Base-by-base conservation (phyloP, 768 basidiomycete species). In the Solioccasus polychromus region DNA sequence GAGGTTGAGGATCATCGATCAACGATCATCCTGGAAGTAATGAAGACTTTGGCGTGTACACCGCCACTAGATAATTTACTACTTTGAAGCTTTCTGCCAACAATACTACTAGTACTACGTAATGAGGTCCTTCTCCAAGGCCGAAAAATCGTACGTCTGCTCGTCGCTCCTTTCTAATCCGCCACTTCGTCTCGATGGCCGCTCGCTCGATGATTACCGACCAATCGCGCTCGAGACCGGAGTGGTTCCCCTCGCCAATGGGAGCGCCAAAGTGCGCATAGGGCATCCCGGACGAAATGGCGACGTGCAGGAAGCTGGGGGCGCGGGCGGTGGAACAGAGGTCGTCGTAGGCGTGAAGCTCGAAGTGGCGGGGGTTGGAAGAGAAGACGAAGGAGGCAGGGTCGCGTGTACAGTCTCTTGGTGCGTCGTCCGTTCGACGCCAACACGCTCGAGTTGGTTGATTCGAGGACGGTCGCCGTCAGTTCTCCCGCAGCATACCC, bases 401-500 rank as follows among this genome's bases (percentile, higher is more conserved):
- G 62, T 93, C 12, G 69, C 73, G 1, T 88, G 86, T 61, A 73
- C 74, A 8, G 89, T 92, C 19, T 78, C 80, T 50, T 92, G 90
- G 90, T 92, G 66, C 54, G 83, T 73, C 17, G 35, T 35, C 30
- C n/a, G 39, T 29, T 25, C n/a, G 12, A 14, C 37, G 47, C 30
- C 32, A 46, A 17, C 48, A 22, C 28, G 25, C 40, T 37, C 44
- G 54, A 12, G 6, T 0, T 30, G 19, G 28, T 17, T 14, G 3
- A n/a, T 1, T 7, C 10, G 8, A 9, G 9, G 61, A 45, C 63
- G 75, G 72, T 35, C 30, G 64, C 19, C 30, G 12, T 54, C 62
- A 92, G 90, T 62, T 88, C 89, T 46, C 86, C 88, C 6, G 77
- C 83, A 24, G 89, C 90, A 2, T 91, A 92, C 58, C 84, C 90